These are phyloP conservation scores for Pyrenochaeta sp. DNA, from an alignment of 2,329 filamentous ascomycete species.

Conservation along the genomic window DNA sequence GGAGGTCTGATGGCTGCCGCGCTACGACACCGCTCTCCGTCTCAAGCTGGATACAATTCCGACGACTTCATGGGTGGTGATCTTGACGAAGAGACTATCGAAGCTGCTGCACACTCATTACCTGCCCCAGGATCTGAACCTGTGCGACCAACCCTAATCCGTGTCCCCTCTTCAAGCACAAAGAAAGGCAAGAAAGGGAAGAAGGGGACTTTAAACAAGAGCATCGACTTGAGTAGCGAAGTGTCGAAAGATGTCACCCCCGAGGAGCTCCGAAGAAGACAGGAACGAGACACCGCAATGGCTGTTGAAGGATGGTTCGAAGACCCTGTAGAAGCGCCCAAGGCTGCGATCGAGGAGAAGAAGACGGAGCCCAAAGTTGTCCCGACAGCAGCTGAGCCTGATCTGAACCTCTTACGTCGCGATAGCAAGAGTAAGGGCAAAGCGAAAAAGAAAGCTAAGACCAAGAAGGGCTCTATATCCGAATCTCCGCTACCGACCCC, in stretches of 20 bases:
- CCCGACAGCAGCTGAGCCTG: conserved; percentile 17
- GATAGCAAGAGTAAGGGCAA: conserved; percentile 37
- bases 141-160: neutral
- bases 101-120: conserved; percentile 20
- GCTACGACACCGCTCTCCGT: conserved; percentile 23
- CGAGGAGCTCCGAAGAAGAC: conserved; percentile 29
- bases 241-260: conserved; percentile 22
- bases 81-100: conserved; percentile 24
- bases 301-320: conserved; percentile 33
- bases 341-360: conserved; percentile 14
- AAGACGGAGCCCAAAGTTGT: conserved; percentile 7
- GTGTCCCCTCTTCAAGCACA: conserved; percentile 13
- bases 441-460: conserved; percentile 38
- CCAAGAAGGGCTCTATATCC: conserved; percentile 34
- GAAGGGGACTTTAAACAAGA: conserved; percentile 38
- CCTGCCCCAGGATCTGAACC: conserved; percentile 7
- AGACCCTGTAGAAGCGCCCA: conserved; percentile 12
- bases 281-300: conserved; percentile 36
- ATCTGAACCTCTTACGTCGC: conserved; percentile 22
- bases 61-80: conserved; percentile 36
- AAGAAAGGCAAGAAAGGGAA: conserved; percentile 47
- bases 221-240: conserved; percentile 5
- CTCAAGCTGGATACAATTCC: conserved; percentile 18
- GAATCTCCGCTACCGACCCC: conserved; percentile 8
- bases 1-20: conserved; percentile 35